phyloP scores from a whole-genome alignment of 176 grass and related monocot species.

The Oryza glaberrima region DNA sequence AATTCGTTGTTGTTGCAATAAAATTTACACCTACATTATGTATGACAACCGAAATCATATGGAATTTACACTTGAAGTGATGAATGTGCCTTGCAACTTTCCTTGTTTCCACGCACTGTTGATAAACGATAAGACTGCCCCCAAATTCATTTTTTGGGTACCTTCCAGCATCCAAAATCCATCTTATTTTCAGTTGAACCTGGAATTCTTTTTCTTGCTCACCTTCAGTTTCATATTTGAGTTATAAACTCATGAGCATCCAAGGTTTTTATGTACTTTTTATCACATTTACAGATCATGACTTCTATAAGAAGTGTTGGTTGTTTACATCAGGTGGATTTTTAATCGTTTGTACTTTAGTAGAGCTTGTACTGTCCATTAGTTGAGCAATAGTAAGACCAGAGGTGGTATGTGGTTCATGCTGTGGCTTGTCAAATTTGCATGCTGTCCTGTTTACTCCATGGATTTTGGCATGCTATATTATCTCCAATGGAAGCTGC shows the following conservation, averaged over 20 bases:
- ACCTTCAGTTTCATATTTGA: background rate
- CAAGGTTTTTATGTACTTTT: background rate
- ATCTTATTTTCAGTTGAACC: background rate
- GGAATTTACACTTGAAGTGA: background rate
- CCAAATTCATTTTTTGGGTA: background rate
- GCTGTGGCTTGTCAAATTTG: slow-evolving; percentile 4
- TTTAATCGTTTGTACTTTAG: background rate
- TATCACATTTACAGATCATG: background rate
- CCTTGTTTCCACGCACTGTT: background rate
- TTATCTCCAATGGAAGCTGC: slow-evolving; percentile 2
- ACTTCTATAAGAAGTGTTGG: background rate
- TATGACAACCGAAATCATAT: slow-evolving; percentile 7
- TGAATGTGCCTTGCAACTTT: background rate
- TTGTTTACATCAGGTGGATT: background rate
- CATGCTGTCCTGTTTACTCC: background rate
- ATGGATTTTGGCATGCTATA: slow-evolving; percentile 19
- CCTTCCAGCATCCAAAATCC: background rate
- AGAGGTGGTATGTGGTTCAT: background rate
- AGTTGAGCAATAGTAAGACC: slow-evolving; percentile 4
- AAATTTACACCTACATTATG: slow-evolving; percentile 1
- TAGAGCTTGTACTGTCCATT: background rate
- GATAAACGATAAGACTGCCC: background rate
- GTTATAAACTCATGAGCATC: background rate
- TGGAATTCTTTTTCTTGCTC: background rate
- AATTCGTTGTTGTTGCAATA: background rate